Conservation (phyloP, 78 protist species). For the Diacronema lutheri region DNA sequence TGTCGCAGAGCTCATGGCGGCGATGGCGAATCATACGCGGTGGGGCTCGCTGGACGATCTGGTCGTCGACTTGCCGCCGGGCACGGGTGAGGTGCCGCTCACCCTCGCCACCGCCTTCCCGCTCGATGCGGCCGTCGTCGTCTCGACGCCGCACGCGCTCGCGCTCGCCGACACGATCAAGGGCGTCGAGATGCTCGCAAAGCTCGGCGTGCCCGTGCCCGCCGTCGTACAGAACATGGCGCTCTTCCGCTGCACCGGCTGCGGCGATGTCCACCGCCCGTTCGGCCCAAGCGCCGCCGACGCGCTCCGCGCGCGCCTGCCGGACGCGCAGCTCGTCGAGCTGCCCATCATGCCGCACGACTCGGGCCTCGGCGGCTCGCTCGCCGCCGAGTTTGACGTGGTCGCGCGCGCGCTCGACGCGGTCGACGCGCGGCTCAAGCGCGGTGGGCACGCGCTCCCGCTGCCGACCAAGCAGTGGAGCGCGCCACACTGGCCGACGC, state of each 20-base stretch:
- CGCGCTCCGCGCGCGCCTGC: too few species aligned
- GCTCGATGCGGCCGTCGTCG: constrained; percentile 26
- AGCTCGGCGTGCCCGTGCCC: neutral
- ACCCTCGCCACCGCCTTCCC: constrained; percentile 77
- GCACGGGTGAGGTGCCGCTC: constrained; percentile 94
- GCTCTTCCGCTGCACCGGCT: neutral
- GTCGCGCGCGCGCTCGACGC: too few species aligned
- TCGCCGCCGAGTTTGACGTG: too few species aligned
- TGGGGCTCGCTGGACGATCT: constrained; percentile 90
- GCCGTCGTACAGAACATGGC: neutral
- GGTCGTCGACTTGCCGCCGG: constrained; percentile 94
- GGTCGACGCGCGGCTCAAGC: too few species aligned
- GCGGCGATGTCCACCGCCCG: too few species aligned
- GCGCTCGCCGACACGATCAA: constrained; percentile 10
- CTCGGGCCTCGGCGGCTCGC: too few species aligned
- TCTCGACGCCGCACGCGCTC: constrained; percentile 50
- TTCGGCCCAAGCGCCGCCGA: too few species aligned
- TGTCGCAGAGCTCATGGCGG: neutral
- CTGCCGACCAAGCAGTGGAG: too few species aligned
- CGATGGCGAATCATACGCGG: constrained; percentile 57
- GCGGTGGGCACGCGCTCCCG: too few species aligned
- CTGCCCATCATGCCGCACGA: too few species aligned
- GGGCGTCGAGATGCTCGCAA: constrained; percentile 32
- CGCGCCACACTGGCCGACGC: too few species aligned
- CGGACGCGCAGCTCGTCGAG: too few species aligned